Percentiles rank a stretch among this genome's conserved stretches.
These are phyloP conservation scores for Penicillium hordei DNA, from an alignment of 2,329 filamentous ascomycete species.

Conservation along the genomic window DNA sequence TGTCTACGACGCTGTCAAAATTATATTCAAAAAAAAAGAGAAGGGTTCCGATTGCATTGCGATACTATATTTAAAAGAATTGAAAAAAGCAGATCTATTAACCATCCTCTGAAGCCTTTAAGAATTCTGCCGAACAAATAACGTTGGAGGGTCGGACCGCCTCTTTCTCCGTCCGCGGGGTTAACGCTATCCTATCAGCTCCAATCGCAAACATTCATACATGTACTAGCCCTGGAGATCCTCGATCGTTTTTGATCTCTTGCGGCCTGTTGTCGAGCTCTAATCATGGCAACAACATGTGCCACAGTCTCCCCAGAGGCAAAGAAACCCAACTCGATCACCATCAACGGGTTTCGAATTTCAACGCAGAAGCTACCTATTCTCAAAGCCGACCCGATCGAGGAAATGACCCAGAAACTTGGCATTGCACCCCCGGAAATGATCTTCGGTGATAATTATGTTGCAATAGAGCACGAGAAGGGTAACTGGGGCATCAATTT, in stretches of 20 bases:
- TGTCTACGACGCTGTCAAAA: neutral
- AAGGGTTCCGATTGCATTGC: neutral
- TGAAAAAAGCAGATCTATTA: neutral
- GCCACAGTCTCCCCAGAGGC: conserved; percentile 54
- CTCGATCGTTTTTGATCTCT: neutral
- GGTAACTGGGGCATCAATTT: conserved; percentile 79
- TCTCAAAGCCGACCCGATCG: conserved; percentile 86
- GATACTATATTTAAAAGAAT: neutral
- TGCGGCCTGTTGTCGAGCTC: conserved; percentile 17
- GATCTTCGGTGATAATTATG: conserved; percentile 96
- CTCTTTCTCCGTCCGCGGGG: conserved; percentile 37
- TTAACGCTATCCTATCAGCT: conserved; percentile 26
- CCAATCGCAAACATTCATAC: conserved; percentile 4
- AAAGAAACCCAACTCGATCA: conserved; percentile 56
- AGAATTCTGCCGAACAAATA: conserved; percentile 3
- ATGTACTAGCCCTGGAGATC: conserved; percentile 7
- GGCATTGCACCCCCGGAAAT: conserved; percentile 93
- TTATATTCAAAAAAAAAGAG: neutral
- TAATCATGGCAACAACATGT: conserved; percentile 43
- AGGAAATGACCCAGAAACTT: conserved; percentile 74
- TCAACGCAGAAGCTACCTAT: conserved; percentile 89
- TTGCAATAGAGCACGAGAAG: conserved; percentile 69
- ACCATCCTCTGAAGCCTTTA: neutral
- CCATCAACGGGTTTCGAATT: conserved; percentile 69
- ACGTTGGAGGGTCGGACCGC: conserved; percentile 24